Conservation (phyloP, 352 stramenopile species). For the Globisporangium alternatum region DNA sequence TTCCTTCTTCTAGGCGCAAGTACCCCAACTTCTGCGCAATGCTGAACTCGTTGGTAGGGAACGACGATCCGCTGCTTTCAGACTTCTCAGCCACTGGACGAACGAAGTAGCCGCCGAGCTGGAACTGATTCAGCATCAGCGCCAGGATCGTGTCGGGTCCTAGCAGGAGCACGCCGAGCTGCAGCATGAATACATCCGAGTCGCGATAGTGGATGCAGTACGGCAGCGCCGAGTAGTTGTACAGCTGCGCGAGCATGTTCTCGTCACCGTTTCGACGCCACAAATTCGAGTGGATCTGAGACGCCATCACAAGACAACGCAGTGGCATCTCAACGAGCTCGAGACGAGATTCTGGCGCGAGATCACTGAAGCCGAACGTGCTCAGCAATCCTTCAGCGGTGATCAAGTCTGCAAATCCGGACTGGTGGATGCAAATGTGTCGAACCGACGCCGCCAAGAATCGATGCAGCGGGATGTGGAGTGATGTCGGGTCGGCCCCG, state of each 20-base stretch:
- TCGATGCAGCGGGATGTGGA: slow-evolving; percentile 82
- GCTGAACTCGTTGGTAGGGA: slow-evolving; percentile 15
- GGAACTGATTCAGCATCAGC: slow-evolving; percentile 76
- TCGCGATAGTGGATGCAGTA: slow-evolving; percentile 88
- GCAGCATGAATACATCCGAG: slow-evolving; percentile 75
- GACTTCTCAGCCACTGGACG: slow-evolving; percentile 9
- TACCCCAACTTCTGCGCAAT: slow-evolving; percentile 36
- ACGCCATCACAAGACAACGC: slow-evolving; percentile 81
- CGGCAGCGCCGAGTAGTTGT: slow-evolving; percentile 87
- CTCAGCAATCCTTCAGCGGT: slow-evolving; percentile 42
- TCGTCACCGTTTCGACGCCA: slow-evolving; percentile 87
- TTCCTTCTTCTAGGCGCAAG: slow-evolving; percentile 44
- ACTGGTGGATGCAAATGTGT: slow-evolving; percentile 59
- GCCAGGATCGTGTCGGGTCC: slow-evolving; percentile 60
- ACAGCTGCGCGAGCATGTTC: slow-evolving; percentile 88
- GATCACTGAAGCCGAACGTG: slow-evolving; percentile 54
- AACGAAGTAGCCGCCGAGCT: slow-evolving; percentile 69
- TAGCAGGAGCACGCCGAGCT: slow-evolving; percentile 65
- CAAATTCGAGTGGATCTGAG: slow-evolving; percentile 85
- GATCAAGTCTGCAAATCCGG: slow-evolving; percentile 47
- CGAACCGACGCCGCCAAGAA: slow-evolving; percentile 73
- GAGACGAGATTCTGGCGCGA: slow-evolving; percentile 40
- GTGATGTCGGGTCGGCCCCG: slow-evolving; percentile 49
- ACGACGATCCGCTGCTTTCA: not conserved
- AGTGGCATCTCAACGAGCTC: slow-evolving; percentile 80